Percentiles rank a stretch among this genome's conserved stretches.
Conservation (phyloP, 768 basidiomycete genomes). For the Phylloporus arenicola region DNA sequence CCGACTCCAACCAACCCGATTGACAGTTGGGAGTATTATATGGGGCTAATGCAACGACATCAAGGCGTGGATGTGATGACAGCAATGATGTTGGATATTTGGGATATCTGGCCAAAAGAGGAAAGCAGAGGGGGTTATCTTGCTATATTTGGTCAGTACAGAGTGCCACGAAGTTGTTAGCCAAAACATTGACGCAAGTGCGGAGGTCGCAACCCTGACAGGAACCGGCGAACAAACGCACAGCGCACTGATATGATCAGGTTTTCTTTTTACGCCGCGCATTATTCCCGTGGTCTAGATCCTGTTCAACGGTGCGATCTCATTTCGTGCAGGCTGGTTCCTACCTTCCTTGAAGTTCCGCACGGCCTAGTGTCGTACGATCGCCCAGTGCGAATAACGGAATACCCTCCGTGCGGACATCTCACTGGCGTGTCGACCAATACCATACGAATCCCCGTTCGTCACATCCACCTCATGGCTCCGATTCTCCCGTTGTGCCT, state of each 20-base stretch:
- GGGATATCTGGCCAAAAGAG: no score
- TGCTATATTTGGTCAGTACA: no score
- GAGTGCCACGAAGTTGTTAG: background rate
- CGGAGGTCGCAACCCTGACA: background rate
- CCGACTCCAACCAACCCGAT: no score
- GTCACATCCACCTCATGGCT: background rate
- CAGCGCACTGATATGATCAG: background rate
- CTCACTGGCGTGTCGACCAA: background rate
- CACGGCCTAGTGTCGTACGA: background rate
- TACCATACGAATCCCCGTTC: background rate
- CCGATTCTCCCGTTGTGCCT: conserved; percentile 11
- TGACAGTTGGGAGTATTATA: no score
- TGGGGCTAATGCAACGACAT: no score
- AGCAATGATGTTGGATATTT: no score
- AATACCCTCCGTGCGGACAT: background rate
- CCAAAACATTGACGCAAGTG: background rate
- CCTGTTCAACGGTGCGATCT: background rate
- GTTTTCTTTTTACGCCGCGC: background rate
- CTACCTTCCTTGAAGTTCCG: background rate
- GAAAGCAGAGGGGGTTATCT: no score
- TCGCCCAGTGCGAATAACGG: background rate
- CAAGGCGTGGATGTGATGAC: no score
- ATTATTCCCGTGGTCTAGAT: background rate
- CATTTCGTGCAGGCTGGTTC: background rate
- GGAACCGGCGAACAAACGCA: background rate